phyloP scores from a whole-genome alignment of 176 grass and related monocot species.

The Cenchrus fungigraminus region DNA sequence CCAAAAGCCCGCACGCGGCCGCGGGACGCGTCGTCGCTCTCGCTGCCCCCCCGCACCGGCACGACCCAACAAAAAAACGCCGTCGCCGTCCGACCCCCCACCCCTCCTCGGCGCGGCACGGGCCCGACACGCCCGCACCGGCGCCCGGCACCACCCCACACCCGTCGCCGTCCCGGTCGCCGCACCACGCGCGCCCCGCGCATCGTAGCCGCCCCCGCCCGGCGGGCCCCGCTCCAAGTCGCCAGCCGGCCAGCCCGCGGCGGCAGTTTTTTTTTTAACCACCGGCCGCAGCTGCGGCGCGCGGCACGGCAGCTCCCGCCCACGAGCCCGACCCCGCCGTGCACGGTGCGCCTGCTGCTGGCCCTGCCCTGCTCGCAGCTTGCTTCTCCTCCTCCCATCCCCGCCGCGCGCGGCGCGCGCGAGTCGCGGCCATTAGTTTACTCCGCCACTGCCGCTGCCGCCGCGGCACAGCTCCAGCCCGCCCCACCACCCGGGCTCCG shows the following conservation, averaged over 20 bases:
- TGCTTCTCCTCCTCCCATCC: not conserved
- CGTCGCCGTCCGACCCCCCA: slow-evolving; percentile 10
- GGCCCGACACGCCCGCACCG: slow-evolving; percentile 1
- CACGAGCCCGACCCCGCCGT: slow-evolving; percentile 1
- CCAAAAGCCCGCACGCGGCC: not conserved
- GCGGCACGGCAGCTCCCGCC: slow-evolving; percentile 3
- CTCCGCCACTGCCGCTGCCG: slow-evolving; percentile 21
- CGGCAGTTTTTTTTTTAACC: not conserved
- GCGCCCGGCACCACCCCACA: not conserved
- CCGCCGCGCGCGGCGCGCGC: not conserved
- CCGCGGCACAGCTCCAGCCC: slow-evolving; percentile 27
- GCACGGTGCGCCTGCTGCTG: not conserved
- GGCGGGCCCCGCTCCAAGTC: no score
- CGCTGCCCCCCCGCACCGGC: not conserved
- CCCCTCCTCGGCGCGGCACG: slow-evolving; percentile 26
- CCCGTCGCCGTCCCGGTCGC: not conserved
- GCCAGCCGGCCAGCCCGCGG: not conserved
- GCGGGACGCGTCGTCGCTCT: not conserved
- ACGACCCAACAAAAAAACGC: not conserved
- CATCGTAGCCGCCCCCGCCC: not conserved
- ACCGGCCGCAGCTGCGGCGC: not conserved
- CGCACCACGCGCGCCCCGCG: not conserved
- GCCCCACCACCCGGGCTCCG: slow-evolving; percentile 34
- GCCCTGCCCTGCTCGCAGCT: not conserved
- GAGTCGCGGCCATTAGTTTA: slow-evolving; percentile 25